phyloP scores from a whole-genome alignment of 345 rosid species.

The Syzygium jambos region DNA sequence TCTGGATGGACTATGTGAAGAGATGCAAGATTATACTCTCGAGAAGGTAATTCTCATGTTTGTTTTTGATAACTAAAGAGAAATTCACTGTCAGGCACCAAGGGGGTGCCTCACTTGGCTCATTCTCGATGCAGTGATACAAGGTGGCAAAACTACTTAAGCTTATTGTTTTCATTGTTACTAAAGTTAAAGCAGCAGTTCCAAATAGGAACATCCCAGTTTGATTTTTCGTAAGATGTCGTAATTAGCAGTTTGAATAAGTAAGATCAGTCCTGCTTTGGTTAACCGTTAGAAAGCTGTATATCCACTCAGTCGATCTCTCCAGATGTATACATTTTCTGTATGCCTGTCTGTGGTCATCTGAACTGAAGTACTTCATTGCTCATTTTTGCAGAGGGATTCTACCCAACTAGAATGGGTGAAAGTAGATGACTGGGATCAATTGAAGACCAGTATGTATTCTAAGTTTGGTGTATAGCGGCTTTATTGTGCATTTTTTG shows the following conservation, averaged over 20 bases:
- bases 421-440: constrained; percentile 64
- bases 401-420: constrained; percentile 46
- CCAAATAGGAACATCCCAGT: not conserved
- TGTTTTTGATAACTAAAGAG: not conserved
- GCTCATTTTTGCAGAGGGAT: constrained; percentile 41
- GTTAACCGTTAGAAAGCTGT: not conserved
- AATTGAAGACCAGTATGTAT: constrained; percentile 35
- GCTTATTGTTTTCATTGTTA: not conserved
- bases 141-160: not conserved
- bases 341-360: not conserved
- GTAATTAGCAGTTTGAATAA: not conserved
- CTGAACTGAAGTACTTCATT: not conserved
- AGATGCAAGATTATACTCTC: constrained; percentile 89
- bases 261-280: not conserved
- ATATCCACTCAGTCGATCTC: not conserved
- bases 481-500: not conserved
- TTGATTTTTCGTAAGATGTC: not conserved
- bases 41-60: constrained; percentile 40
- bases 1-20: constrained; percentile 86
- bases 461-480: not conserved
- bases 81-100: not conserved
- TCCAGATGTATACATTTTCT: not conserved
- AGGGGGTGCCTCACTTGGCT: not conserved
- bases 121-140: not conserved
- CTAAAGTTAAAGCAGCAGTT: not conserved